Evolutionary conservation across 768 basidiomycete genomes (phyloP), one percentile per base, ranked within the genome.

Genomic region (Pilatotrama ljubarskyi): DNA sequence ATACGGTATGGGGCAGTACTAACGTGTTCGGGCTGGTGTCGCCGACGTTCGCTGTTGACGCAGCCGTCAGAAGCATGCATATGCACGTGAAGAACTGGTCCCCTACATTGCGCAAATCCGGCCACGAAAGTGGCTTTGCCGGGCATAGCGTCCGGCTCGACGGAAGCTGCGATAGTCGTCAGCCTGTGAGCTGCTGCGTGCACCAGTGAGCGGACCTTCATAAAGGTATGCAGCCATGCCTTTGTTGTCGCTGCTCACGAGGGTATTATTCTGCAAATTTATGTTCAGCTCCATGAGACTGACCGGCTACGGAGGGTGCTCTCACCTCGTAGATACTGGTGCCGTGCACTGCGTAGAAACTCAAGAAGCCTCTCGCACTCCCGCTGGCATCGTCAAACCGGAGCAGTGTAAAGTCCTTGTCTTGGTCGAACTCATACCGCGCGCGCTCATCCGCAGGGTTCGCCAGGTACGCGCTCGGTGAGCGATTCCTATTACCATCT

Each of bases 201-300:
- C 53, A 52, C 51, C 40, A 43, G 36, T 5, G n/a, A 47, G 41
- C 51, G 22, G 56, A 87, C 87, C 75, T 78, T 92, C 91, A 61
- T 90, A 93, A 17, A 91, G 69, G 70, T 82, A 87, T 8, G 89
- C 89, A 3, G 90, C 89, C 88, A 92, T 91, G 40, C 91, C 91
- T 70, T 93, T 92, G 76, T 92, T 92, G 72, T 92, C 91, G 3
- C 80, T 73, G 70, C 88, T 91, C 29, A 92, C 81, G n/a, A 91
- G 75, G 0, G 90, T 91, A 63, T 91, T 92, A 69, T 92, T 93
- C 88, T 91, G 63, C 29, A 10, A 11, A 15, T 25, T 8, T 11
- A 25, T 24, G 40, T 29, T 11, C 14, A 1, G 48, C 20, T 40
- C 18, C 42, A 25, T n/a, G 26, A 24, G 29, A 10, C 29, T 32